These are phyloP conservation scores for Fusarium udum DNA, from an alignment of 2,329 filamentous ascomycete species.

Conservation along the genomic window DNA sequence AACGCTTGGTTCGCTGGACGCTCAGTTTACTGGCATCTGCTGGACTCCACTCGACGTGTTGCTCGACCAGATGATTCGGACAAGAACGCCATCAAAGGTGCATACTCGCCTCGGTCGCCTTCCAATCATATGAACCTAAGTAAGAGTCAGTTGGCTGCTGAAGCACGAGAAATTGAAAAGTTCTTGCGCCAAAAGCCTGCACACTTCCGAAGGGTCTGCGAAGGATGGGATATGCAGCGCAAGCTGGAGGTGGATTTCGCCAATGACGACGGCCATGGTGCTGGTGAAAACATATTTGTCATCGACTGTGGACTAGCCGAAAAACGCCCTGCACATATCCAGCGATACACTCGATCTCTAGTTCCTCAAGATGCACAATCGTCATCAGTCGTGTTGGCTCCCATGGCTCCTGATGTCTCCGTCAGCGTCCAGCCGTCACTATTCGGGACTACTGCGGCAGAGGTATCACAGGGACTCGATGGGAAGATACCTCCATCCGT, in stretches of 20 bases:
- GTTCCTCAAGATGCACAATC: constrained; percentile 25
- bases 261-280: constrained; percentile 77
- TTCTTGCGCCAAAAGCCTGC: constrained; percentile 77
- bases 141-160: constrained; percentile 74
- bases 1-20: constrained; percentile 84
- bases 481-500: constrained; percentile 36
- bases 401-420: constrained; percentile 1
- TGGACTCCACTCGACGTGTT: constrained; percentile 79
- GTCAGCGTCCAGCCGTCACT: constrained; percentile 38
- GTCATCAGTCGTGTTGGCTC: constrained; percentile 10
- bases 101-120: constrained; percentile 84
- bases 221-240: constrained; percentile 92
- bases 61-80: constrained; percentile 78
- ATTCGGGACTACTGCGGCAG: constrained; percentile 41
- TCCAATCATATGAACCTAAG: constrained; percentile 77
- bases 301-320: constrained; percentile 77
- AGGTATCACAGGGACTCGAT: constrained; percentile 19
- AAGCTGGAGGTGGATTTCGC: constrained; percentile 89
- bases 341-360: constrained; percentile 55
- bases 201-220: constrained; percentile 80
- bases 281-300: constrained; percentile 80
- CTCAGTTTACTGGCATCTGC: constrained; percentile 80
- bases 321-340: constrained; percentile 55
- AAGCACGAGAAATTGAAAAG: constrained; percentile 83
- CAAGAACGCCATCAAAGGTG: constrained; percentile 72